phyloP scores from a whole-genome alignment of 1,284 basidiomycete species.

The Papiliotrema flavescens region DNA sequence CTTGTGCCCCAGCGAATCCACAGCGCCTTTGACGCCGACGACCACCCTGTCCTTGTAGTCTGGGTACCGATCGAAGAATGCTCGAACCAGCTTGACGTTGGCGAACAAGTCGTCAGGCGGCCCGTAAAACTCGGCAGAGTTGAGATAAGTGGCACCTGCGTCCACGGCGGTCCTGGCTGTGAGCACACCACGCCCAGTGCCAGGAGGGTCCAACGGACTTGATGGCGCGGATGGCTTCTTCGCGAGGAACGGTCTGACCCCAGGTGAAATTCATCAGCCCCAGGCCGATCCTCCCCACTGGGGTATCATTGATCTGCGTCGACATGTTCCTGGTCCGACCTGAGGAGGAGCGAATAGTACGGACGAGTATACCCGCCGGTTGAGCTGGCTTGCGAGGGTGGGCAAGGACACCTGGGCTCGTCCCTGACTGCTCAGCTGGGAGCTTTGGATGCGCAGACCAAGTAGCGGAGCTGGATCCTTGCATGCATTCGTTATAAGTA shows the following conservation, averaged over 20 bases:
- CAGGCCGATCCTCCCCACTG: not conserved
- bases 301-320: not conserved
- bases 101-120: constrained; percentile 10
- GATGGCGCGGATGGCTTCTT: constrained; percentile 1
- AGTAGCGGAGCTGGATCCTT: no score
- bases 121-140: constrained; percentile 21
- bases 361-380: no score
- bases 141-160: constrained; percentile 2
- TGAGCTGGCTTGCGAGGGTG: no score
- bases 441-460: no score
- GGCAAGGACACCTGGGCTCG: no score
- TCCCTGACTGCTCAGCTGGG: no score
- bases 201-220: not conserved
- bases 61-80: constrained; percentile 48
- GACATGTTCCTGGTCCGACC: not conserved
- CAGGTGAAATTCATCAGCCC: constrained; percentile 2
- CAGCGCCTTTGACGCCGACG: constrained; percentile 52
- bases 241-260: not conserved
- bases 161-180: constrained; percentile 6
- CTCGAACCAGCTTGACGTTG: constrained; percentile 24
- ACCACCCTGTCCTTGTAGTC: constrained; percentile 53
- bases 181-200: not conserved
- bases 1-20: constrained; percentile 1
- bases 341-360: no score
- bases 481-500: no score